These are phyloP conservation scores for Chaetoceros tenuissimus DNA, from an alignment of 108 stramenopile species.

Conservation along the genomic window DNA sequence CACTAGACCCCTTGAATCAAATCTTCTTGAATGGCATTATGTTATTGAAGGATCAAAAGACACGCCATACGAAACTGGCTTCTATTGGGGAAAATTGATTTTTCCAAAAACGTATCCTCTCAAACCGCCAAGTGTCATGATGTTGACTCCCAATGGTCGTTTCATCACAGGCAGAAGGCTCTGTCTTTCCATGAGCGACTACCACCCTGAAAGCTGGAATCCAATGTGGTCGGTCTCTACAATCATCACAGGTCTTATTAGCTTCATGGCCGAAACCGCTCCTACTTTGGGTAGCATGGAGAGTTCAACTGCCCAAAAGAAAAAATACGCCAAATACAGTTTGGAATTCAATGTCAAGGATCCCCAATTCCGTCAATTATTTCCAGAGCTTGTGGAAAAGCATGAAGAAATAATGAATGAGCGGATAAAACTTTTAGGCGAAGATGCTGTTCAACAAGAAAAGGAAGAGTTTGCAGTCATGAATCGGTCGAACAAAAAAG, in stretches of 20 bases:
- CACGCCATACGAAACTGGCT: constrained; percentile 71
- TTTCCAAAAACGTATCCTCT: constrained; percentile 90
- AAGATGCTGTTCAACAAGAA: neutral
- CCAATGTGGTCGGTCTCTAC: constrained; percentile 95
- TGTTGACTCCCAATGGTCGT: constrained; percentile 90
- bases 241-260: constrained; percentile 90
- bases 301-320: constrained; percentile 56
- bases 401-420: constrained; percentile 46
- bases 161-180: constrained; percentile 77
- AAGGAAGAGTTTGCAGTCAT: neutral
- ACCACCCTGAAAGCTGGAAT: constrained; percentile 88
- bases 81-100: constrained; percentile 69
- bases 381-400: constrained; percentile 72
- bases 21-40: constrained; percentile 94
- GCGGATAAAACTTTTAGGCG: constrained; percentile 15
- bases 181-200: constrained; percentile 92
- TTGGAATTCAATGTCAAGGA: constrained; percentile 78
- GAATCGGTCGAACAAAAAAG: neutral
- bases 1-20: constrained; percentile 60
- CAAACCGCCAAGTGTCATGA: constrained; percentile 92
- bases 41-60: constrained; percentile 83
- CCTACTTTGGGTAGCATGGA: constrained; percentile 88
- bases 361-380: constrained; percentile 52
- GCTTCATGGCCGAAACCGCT: constrained; percentile 90
- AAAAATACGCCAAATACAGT: constrained; percentile 65